Conservation (phyloP, 306 rosid species). For the Sesbania bispinosa region DNA sequence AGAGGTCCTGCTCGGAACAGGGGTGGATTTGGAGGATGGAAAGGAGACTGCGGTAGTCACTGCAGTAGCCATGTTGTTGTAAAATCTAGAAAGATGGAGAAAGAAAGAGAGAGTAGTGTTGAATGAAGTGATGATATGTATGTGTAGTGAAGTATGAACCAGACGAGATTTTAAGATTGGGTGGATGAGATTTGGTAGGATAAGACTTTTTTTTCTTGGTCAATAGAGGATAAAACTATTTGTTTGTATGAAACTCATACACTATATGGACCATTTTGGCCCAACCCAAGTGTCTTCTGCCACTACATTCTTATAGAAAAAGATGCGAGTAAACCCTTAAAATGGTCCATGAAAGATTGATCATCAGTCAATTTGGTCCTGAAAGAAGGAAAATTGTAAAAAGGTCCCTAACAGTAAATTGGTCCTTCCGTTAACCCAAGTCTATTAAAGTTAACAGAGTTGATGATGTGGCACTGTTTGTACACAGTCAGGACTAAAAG, state of each 20-base stretch:
- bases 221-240: conserved; percentile 76
- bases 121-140: conserved; percentile 25
- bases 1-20: conserved; percentile 54
- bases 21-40: conserved; percentile 72
- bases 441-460: no score
- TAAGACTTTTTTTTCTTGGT: no score
- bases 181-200: conserved; percentile 95
- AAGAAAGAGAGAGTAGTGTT: conserved; percentile 8
- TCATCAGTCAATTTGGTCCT: no score
- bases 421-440: no score
- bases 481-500: no score
- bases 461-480: no score
- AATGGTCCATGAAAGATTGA: no score
- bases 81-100: not conserved
- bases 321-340: no score
- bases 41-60: conserved; percentile 83
- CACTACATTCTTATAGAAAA: no score
- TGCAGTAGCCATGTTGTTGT: conserved; percentile 73
- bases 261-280: not conserved
- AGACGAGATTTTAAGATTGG: conserved; percentile 51
- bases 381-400: no score
- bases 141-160: conserved; percentile 14
- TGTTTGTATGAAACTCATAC: conserved; percentile 25
- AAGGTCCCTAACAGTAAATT: no score
- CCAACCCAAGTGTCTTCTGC: no score